These are phyloP conservation scores for Gypsophila paniculata DNA, from an alignment of 179 eudicot species.

Conservation along the genomic window DNA sequence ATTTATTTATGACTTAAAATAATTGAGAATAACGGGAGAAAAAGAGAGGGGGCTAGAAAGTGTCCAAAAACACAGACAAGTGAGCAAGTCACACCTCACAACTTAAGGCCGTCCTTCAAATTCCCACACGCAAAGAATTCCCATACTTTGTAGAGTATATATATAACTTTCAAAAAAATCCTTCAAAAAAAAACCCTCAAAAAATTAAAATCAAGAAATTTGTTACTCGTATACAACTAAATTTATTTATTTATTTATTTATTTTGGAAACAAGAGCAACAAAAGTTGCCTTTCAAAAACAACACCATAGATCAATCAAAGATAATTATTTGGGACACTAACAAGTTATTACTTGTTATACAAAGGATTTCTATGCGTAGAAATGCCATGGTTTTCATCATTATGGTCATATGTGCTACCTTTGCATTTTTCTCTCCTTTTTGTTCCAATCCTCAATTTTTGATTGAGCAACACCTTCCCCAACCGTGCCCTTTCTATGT, in stretches of 20 bases:
- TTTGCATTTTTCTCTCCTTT: conserved; percentile 9
- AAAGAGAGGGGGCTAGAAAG: background rate
- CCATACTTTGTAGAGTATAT: background rate
- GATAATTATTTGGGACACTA: background rate
- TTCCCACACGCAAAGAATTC: background rate
- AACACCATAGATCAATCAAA: conserved; percentile 10
- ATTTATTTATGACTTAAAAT: background rate
- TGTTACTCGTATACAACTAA: background rate
- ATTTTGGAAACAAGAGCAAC: background rate
- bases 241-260: background rate
- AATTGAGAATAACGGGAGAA: background rate
- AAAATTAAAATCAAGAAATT: too few species aligned
- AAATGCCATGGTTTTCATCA: background rate
- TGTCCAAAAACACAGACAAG: conserved; percentile 3
- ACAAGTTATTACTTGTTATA: background rate
- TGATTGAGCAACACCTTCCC: background rate
- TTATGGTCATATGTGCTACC: conserved; percentile 8
- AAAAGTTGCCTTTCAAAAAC: background rate
- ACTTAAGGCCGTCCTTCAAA: background rate
- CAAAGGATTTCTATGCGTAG: background rate
- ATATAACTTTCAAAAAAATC: too few species aligned
- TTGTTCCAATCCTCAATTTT: conserved; percentile 9
- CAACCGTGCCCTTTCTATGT: conserved; percentile 19
- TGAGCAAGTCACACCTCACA: background rate
- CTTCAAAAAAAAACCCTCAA: background rate